Percentiles rank a stretch among this genome's conserved stretches.
phyloP scores from a whole-genome alignment of 768 basidiomycete species.

The Lactarius vividus region DNA sequence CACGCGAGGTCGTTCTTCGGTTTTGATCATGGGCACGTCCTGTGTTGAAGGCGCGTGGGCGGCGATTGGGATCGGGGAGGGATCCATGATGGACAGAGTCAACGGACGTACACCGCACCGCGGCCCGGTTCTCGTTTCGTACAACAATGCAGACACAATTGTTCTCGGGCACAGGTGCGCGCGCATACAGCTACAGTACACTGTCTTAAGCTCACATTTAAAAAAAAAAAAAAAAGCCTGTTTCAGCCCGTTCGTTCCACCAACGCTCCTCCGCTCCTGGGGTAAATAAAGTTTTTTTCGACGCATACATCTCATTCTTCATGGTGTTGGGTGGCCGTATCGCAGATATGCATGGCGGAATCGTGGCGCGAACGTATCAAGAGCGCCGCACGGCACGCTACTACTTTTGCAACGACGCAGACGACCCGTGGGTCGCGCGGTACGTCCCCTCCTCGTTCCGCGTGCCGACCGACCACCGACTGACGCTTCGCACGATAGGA shows the following conservation, averaged over 20 bases:
- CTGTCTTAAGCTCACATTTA: too few relatives aligned
- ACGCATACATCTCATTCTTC: neutral
- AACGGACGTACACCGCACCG: neutral
- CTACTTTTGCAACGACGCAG: slow-evolving; percentile 19
- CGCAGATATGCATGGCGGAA: slow-evolving; percentile 18
- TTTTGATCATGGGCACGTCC: slow-evolving; percentile 25
- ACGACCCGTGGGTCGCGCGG: slow-evolving; percentile 21
- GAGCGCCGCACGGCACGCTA: slow-evolving; percentile 12
- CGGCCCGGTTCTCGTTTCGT: neutral
- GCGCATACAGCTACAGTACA: neutral
- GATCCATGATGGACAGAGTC: neutral
- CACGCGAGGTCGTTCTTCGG: slow-evolving; percentile 25
- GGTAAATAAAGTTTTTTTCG: neutral
- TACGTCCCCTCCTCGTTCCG: neutral
- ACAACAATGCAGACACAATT: neutral
- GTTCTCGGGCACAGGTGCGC: neutral
- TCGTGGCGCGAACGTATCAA: slow-evolving; percentile 12
- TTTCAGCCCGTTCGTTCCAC: neutral
- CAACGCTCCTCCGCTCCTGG: neutral
- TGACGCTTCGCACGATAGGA: neutral
- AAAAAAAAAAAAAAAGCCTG: neutral
- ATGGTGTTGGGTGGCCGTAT: too few relatives aligned
- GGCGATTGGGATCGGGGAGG: neutral
- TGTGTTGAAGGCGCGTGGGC: slow-evolving; percentile 1
- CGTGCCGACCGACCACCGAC: neutral